Conservation (phyloP, 2,329 filamentous ascomycete genomes). For the Cercospora citrullina region DNA sequence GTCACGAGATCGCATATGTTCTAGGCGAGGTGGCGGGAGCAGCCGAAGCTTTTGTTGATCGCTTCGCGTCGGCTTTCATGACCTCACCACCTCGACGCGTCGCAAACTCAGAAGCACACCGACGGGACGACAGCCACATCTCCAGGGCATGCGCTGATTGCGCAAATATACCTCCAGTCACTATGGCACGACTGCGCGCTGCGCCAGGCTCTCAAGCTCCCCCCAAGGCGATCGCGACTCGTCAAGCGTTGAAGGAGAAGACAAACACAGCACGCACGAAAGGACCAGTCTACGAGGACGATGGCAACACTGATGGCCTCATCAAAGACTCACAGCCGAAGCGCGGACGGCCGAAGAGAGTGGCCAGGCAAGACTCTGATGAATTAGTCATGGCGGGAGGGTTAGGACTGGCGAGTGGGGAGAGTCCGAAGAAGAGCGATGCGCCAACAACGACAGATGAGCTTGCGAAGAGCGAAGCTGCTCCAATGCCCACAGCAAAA, state of each 20-base stretch:
- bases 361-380: constrained; percentile 22
- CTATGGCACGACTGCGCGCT: constrained; percentile 35
- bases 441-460: constrained; percentile 28
- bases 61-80: constrained; percentile 13
- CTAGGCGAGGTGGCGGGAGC: background rate
- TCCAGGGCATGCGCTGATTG: constrained; percentile 10
- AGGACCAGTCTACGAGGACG: constrained; percentile 28
- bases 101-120: background rate
- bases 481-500: constrained; percentile 20
- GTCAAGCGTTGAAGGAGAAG: constrained; percentile 36
- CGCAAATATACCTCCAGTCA: background rate
- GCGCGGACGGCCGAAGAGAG: constrained; percentile 27
- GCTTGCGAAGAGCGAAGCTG: constrained; percentile 30
- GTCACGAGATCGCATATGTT: constrained; percentile 1
- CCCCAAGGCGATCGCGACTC: constrained; percentile 18
- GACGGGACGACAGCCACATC: background rate
- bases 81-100: constrained; percentile 15
- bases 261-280: constrained; percentile 33
- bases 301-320: constrained; percentile 32
- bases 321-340: constrained; percentile 32
- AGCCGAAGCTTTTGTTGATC: constrained; percentile 14
- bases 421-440: constrained; percentile 19
- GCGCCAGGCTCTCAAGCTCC: constrained; percentile 25
- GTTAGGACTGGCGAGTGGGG: constrained; percentile 24
- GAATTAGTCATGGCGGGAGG: constrained; percentile 36